Percentiles rank a stretch among this genome's conserved stretches.
These are phyloP conservation scores for Alternaria brassicicola DNA, from an alignment of 2,329 filamentous ascomycete species.

Conservation along the genomic window DNA sequence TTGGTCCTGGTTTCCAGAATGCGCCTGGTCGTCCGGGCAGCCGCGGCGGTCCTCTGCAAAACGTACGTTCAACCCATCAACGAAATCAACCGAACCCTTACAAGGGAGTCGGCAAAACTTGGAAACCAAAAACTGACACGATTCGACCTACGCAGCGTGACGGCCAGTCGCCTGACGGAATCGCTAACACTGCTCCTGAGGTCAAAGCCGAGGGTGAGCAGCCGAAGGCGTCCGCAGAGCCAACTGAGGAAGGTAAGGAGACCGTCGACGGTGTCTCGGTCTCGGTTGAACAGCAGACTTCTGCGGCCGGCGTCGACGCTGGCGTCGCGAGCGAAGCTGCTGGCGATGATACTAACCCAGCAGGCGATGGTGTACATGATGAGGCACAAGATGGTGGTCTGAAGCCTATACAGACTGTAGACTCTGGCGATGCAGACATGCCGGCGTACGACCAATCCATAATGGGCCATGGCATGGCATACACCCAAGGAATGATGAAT, in stretches of 20 bases:
- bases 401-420: constrained; percentile 45
- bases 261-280: constrained; percentile 13
- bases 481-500: constrained; percentile 41
- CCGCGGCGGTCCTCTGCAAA: constrained; percentile 35
- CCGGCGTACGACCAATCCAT: constrained; percentile 33
- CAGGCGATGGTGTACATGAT: constrained; percentile 24
- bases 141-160: constrained; percentile 34
- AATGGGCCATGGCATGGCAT: constrained; percentile 38
- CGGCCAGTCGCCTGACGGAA: constrained; percentile 39
- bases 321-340: constrained; percentile 15
- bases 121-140: constrained; percentile 34
- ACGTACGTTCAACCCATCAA: constrained; percentile 44
- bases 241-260: constrained; percentile 41
- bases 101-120: constrained; percentile 13
- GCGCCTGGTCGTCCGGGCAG: constrained; percentile 41
- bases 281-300: constrained; percentile 9
- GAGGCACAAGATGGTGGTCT: constrained; percentile 27
- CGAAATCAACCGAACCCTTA: constrained; percentile 16
- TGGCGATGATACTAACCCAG: constrained; percentile 23
- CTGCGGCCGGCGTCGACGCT: constrained; percentile 9
- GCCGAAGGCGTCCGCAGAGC: constrained; percentile 27
- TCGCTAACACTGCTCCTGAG: constrained; percentile 41
- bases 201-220: constrained; percentile 41
- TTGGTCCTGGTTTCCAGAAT: constrained; percentile 37
- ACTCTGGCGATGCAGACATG: constrained; percentile 34